phyloP scores from a whole-genome alignment of 148 eudicot genomes.

The Talinum fruticosum region DNA sequence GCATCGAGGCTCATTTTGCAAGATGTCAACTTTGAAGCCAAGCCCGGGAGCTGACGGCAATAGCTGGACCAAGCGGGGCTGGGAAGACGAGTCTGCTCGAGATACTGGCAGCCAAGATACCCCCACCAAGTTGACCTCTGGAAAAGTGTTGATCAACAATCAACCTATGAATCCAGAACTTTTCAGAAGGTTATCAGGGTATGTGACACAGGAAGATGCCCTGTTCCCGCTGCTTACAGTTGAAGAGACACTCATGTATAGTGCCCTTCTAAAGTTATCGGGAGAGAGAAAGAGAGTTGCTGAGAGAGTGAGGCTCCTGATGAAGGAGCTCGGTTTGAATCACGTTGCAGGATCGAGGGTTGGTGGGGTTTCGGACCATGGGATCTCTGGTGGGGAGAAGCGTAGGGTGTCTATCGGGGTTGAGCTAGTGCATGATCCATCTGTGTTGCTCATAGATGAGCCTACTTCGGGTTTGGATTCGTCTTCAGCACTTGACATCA shows the following conservation, averaged over 20 bases:
- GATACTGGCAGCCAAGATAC: constrained; percentile 59
- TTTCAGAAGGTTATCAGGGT: constrained; percentile 62
- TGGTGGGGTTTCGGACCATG: constrained; percentile 56
- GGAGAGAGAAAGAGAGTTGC: constrained; percentile 42
- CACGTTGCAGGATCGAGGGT: constrained; percentile 53
- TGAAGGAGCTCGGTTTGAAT: constrained; percentile 69
- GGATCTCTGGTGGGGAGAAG: constrained; percentile 93
- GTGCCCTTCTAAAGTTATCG: constrained; percentile 65
- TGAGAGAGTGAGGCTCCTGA: constrained; percentile 45
- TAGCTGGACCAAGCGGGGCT: constrained; percentile 96
- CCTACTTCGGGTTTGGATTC: constrained; percentile 96
- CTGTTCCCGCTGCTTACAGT: constrained; percentile 83
- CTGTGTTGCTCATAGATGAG: constrained; percentile 74
- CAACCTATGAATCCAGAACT: constrained; percentile 34
- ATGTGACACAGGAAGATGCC: constrained; percentile 81
- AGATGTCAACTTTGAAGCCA: constrained; percentile 72
- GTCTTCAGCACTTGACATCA: constrained; percentile 71
- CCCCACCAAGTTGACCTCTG: constrained; percentile 40
- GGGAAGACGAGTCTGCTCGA: constrained; percentile 86
- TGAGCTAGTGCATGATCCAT: constrained; percentile 87
- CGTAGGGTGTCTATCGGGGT: constrained; percentile 87
- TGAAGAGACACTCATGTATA: constrained; percentile 82
- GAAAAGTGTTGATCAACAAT: constrained; percentile 55
- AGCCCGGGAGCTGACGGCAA: constrained; percentile 77
- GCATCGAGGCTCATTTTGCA: constrained; percentile 44